Base-by-base conservation (phyloP, 306 rosid species). In the Trichosanthes truncata region DNA sequence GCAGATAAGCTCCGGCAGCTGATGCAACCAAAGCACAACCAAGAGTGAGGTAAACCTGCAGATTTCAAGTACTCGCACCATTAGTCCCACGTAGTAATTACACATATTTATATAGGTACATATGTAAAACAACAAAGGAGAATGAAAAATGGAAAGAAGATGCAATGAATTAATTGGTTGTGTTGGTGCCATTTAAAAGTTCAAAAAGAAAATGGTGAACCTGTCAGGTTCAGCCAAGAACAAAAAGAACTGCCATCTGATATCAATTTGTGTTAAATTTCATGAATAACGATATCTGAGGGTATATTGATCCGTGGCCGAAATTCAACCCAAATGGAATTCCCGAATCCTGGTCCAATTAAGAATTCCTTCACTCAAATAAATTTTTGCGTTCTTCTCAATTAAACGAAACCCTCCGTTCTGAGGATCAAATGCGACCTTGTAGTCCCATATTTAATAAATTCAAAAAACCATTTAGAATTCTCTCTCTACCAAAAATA, bases 31-130 rank as follows among this genome's bases (percentile, higher is more conserved):
- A 85, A 29, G 98, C 88, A 52, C 89, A 91, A 78, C 89, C 90
- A 48, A 94, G 43, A 5, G 97, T 88, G 17, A 92, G 79, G 77
- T 94, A 94, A 65, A 94, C 98, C 98, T 94, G 86, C 83, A 85
- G 15, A 73, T 74, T 72, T 71, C 14, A 41, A 38, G 43, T 7
- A 66, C 17, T 66, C 38, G 14, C 57, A 72, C 11, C 35, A 72
- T 72, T 43, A 46, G 6, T 23, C 36, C 3, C 52, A 68, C 9
- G 21, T 0, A 12, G 9, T 43, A 71, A 23, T 25, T 6, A 21
- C 38, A 45, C 40, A 72, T 23, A 12, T 45, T 2, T 7, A 31
- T 7, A 45, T 2, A 21, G 33, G 12, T 23, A 12, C 7, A 43
- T 71, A 13, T 9, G 35, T 7, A 38, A n/a, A n/a, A 21, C 53